Evolutionary conservation across 768 basidiomycete genomes (phyloP).

Genomic region (Hericium alpestre): DNA sequence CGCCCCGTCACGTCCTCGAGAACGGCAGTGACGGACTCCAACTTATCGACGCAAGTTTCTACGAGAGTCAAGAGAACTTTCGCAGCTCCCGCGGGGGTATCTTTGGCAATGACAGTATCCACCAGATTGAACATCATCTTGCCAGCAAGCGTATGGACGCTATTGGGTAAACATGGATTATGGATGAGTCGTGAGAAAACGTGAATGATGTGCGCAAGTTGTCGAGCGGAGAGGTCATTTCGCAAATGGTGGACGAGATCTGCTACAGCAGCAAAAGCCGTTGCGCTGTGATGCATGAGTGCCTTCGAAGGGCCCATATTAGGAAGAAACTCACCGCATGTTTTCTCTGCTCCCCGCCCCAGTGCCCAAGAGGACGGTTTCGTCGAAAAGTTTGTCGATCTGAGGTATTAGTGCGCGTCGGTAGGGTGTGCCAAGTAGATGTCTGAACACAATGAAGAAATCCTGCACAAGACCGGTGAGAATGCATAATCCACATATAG

Average conservation of each 20-base stretch:
- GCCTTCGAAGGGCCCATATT: background rate
- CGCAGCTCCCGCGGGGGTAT: conserved; percentile 55
- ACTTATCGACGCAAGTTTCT: conserved; percentile 73
- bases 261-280: conserved; percentile 79
- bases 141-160: conserved; percentile 80
- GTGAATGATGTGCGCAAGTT: conserved; percentile 69
- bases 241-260: conserved; percentile 91
- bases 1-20: conserved; percentile 44
- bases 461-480: conserved; percentile 42
- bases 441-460: conserved; percentile 83
- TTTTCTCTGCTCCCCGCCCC: conserved; percentile 79
- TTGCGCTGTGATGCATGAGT: conserved; percentile 36
- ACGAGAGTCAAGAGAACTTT: conserved; percentile 67
- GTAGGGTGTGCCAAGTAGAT: conserved; percentile 72
- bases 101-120: conserved; percentile 73
- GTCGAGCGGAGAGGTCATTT: conserved; percentile 63
- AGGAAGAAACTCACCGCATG: conserved; percentile 42
- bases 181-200: conserved; percentile 85
- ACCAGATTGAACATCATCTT: conserved; percentile 88
- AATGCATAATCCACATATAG: background rate
- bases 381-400: conserved; percentile 84
- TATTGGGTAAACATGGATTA: conserved; percentile 70
- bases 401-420: conserved; percentile 70
- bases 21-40: conserved; percentile 68
- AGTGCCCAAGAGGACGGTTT: conserved; percentile 78